Evolutionary conservation across 2,329 filamentous ascomycete genomes (phyloP).

Genomic region (Cytospora paraplurivora): DNA sequence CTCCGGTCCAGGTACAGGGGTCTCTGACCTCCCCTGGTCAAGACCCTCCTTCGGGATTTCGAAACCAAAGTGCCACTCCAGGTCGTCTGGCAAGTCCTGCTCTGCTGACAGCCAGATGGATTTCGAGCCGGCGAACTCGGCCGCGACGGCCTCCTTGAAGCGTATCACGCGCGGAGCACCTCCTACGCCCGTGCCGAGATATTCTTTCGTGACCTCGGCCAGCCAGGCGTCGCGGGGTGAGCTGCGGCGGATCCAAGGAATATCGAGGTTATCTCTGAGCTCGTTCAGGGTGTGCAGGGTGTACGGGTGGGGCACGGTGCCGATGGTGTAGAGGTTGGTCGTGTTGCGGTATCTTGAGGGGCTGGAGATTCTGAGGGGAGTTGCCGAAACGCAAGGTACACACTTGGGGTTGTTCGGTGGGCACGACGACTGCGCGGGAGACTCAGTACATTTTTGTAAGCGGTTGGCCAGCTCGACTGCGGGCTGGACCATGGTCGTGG

Average conservation of each 20-base stretch:
- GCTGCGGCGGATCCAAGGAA: conserved; percentile 66
- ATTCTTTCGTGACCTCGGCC: conserved; percentile 66
- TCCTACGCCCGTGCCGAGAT: conserved; percentile 65
- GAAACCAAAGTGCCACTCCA: conserved; percentile 92
- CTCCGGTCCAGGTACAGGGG: conserved; percentile 61
- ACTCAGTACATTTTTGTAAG: conserved; percentile 73
- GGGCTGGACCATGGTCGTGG: conserved; percentile 69
- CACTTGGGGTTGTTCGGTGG: conserved; percentile 80
- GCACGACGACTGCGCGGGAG: conserved; percentile 74
- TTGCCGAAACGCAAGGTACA: conserved; percentile 68
- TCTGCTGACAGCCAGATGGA: conserved; percentile 83
- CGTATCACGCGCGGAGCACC: conserved; percentile 67
- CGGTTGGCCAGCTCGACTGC: conserved; percentile 73
- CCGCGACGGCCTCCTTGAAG: conserved; percentile 82
- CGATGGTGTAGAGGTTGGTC: conserved; percentile 76
- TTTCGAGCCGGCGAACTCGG: conserved; percentile 62
- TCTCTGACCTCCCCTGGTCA: conserved; percentile 55
- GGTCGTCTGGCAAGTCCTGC: conserved; percentile 62
- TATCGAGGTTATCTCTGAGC: conserved; percentile 61
- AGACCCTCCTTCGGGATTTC: conserved; percentile 63
- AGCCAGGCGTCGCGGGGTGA: conserved; percentile 81
- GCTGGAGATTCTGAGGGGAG: conserved; percentile 67
- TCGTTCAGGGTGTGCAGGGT: conserved; percentile 72
- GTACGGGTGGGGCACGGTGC: conserved; percentile 88
- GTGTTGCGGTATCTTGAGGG: conserved; percentile 71